Base-by-base conservation (phyloP, 306 rosid species). In the Astragalus glycyphyllos region DNA sequence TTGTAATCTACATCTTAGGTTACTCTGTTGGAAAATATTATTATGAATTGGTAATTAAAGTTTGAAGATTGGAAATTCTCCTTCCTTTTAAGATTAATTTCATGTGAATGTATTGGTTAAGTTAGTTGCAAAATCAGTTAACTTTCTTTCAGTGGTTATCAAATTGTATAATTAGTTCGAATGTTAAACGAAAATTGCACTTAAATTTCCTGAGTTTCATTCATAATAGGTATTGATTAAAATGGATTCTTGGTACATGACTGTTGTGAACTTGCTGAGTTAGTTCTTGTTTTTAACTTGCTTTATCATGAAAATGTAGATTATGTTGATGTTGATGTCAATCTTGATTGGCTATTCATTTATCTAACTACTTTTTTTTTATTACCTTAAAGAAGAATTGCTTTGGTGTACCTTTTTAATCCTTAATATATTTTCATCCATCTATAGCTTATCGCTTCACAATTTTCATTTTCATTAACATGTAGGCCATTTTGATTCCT, bases 91-190 rank as follows among this genome's bases (percentile, higher is more conserved):
- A 40, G 6, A 47, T 47, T 48, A 48, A 48, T 8, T 13, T 23
- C 54, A 48, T 48, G 20, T 0, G 29, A 37, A 10, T 59, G 5
- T n/a, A n/a, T 60, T 16, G 34, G 16, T 56, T 23, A 11, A 11
- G n/a, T 56, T 56, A 58, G 20, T 42, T 63, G 17, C 51, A 42
- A 44, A 64, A 11, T 41, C 37, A 20, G 34, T 62, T 62, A 40
- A 5, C 8, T 26, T 11, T 56, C 9, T 56, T 13, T 54, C 9
- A 54, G 4, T 8, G 11, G 59, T 54, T 4, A n/a, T 46, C 50
- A 46, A 15, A 11, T 45, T 45, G 49, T 45, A 45, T 45, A 4
- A 4, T 11, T 45, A 6, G 46, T 5, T 45, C 14, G 11, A 45
- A 11, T 45, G 15, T 45, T 14, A 45, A 4, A 6, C 49, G 12